phyloP scores from a whole-genome alignment of 2,329 filamentous ascomycete species.

The Beauveria sp. region DNA sequence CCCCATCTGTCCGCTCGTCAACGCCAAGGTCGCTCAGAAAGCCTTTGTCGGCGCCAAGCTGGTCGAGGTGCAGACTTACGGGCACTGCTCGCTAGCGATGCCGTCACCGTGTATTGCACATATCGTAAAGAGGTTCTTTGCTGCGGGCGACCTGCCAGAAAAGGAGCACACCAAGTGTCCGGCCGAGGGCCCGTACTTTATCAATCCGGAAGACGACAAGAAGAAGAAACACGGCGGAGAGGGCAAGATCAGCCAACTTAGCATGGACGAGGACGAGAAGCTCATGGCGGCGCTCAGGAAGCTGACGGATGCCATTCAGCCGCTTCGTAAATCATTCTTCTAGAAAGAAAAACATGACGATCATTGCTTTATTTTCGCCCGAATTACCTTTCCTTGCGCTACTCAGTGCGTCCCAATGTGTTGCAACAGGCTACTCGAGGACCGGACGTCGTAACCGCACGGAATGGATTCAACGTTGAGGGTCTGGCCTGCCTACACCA shows the following conservation, averaged over 20 bases:
- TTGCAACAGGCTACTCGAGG: not conserved
- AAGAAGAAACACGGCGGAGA: not conserved
- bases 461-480: not conserved
- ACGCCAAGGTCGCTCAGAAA: constrained; percentile 27
- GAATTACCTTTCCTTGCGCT: not conserved
- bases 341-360: not conserved
- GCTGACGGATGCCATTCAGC: constrained; percentile 2
- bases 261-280: not conserved
- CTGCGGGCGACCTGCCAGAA: constrained; percentile 29
- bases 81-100: constrained; percentile 32
- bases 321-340: not conserved
- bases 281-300: constrained; percentile 4
- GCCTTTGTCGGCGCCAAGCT: constrained; percentile 30
- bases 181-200: constrained; percentile 31
- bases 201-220: constrained; percentile 19
- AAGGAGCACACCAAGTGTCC: constrained; percentile 27
- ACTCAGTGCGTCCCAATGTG: not conserved
- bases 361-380: no score
- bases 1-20: constrained; percentile 44
- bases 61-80: constrained; percentile 35
- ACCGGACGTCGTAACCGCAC: not conserved
- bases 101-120: constrained; percentile 29
- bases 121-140: constrained; percentile 29
- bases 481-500: not conserved
- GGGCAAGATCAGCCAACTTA: not conserved